Percentiles rank a stretch among this genome's conserved stretches.
Conservation (phyloP, 345 rosid species). For the Aegle marmelos region DNA sequence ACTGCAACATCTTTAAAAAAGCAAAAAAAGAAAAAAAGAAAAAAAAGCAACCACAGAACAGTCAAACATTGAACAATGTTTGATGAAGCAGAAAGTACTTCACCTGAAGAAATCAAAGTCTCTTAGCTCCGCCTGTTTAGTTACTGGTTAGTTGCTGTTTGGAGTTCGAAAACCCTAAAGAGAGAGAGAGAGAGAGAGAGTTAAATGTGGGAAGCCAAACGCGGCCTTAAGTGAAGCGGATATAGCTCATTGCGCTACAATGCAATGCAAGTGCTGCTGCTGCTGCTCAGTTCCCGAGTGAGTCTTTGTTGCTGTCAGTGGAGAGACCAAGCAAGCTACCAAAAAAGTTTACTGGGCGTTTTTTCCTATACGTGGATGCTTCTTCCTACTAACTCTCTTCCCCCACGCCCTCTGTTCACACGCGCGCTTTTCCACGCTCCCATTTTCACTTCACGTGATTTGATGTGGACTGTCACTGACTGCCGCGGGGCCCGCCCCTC, state of each 20-base stretch:
- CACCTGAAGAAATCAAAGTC: not conserved
- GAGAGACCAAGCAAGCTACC: not conserved
- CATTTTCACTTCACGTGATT: slow-evolving; percentile 3
- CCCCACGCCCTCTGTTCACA: not conserved
- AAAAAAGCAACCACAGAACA: not conserved
- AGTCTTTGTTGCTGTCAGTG: slow-evolving; percentile 3
- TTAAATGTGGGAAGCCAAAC: not conserved
- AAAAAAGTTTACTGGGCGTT: not conserved
- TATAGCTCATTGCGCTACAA: not conserved
- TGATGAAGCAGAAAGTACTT: not conserved
- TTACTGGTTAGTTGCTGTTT: not conserved
- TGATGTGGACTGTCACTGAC: not conserved
- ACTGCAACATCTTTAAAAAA: not conserved
- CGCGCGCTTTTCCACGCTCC: slow-evolving; percentile 16
- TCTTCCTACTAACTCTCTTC: too few relatives aligned
- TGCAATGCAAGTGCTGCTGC: not conserved
- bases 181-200: not conserved
- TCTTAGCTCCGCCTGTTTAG: not conserved
- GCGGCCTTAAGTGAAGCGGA: not conserved
- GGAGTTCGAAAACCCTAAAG: not conserved
- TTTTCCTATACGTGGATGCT: not conserved
- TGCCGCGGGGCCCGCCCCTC: not conserved
- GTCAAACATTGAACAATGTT: not conserved
- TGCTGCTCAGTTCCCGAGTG: slow-evolving; percentile 8
- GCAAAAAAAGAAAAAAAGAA: not conserved